These are phyloP conservation scores for Solanum dulcamara DNA, from an alignment of 257 asterid species.

Conservation along the genomic window DNA sequence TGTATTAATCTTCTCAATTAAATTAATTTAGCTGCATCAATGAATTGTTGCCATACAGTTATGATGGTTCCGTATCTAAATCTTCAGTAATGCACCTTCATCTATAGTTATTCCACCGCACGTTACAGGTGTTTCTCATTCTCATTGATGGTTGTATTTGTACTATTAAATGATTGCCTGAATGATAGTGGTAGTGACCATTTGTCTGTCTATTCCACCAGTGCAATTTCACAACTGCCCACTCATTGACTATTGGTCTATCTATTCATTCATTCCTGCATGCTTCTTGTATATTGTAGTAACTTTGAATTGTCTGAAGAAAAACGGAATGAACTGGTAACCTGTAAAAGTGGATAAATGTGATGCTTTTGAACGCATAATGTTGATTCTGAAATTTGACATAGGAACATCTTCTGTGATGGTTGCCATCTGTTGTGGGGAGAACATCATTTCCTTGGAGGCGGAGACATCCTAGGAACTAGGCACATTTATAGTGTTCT, in stretches of 20 bases:
- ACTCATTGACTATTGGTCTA: not conserved
- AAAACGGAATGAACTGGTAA: not conserved
- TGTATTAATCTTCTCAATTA: not conserved
- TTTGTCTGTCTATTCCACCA: not conserved
- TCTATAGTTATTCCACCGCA: not conserved
- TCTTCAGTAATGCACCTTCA: not conserved
- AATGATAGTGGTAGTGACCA: not conserved
- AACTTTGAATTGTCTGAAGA: not conserved
- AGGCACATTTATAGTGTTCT: not conserved
- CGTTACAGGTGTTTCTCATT: not conserved
- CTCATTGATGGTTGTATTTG: not conserved
- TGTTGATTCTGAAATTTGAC: not conserved
- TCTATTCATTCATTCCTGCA: not conserved
- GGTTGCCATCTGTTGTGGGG: not conserved
- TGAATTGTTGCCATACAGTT: not conserved
- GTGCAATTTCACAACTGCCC: not conserved
- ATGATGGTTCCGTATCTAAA: not conserved
- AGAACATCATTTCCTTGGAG: not conserved
- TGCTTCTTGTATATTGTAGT: not conserved
- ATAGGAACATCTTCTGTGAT: not conserved
- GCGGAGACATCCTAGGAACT: not conserved
- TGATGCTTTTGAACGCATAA: not conserved
- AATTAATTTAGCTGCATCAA: not conserved
- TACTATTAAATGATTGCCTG: not conserved
- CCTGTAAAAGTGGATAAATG: not conserved